Evolutionary conservation across 2,329 filamentous ascomycete genomes (phyloP).

Genomic region (Fusarium annulatum): DNA sequence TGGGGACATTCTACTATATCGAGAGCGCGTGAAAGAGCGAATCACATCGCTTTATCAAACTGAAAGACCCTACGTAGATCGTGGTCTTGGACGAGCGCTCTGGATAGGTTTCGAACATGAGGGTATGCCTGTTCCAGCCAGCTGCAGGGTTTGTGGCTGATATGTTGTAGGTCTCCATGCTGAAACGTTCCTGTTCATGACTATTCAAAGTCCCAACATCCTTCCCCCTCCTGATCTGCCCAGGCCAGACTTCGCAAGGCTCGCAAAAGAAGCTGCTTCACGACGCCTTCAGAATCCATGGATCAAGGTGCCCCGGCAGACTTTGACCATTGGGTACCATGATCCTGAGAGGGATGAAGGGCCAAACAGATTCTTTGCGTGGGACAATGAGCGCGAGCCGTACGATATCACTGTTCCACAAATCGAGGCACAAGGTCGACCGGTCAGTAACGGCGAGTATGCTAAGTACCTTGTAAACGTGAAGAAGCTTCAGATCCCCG

Average conservation of each 20-base stretch:
- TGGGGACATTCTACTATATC: constrained; percentile 17
- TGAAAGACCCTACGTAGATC: neutral
- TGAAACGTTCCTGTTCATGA: constrained; percentile 34
- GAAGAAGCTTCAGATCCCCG: neutral
- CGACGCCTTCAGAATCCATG: constrained; percentile 3
- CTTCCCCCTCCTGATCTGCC: neutral
- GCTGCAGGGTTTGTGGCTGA: neutral
- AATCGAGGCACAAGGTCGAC: constrained; percentile 13
- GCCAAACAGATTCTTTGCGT: constrained; percentile 25
- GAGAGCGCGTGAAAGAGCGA: constrained; percentile 13
- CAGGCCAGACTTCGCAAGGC: constrained; percentile 9
- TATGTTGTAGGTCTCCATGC: constrained; percentile 10
- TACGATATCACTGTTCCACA: neutral
- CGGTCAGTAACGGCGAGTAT: constrained; percentile 28
- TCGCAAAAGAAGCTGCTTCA: constrained; percentile 22
- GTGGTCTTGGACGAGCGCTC: constrained; percentile 11
- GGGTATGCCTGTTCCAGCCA: neutral
- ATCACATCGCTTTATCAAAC: constrained; percentile 8
- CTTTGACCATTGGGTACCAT: constrained; percentile 7
- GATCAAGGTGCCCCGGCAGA: neutral
- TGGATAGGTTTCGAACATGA: constrained; percentile 38
- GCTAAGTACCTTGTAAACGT: neutral
- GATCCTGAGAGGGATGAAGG: constrained; percentile 15
- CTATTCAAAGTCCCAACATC: constrained; percentile 17
- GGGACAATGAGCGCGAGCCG: constrained; percentile 32